Evolutionary conservation across 2,329 filamentous ascomycete genomes (phyloP).

Genomic region (Aspergillus ruber): DNA sequence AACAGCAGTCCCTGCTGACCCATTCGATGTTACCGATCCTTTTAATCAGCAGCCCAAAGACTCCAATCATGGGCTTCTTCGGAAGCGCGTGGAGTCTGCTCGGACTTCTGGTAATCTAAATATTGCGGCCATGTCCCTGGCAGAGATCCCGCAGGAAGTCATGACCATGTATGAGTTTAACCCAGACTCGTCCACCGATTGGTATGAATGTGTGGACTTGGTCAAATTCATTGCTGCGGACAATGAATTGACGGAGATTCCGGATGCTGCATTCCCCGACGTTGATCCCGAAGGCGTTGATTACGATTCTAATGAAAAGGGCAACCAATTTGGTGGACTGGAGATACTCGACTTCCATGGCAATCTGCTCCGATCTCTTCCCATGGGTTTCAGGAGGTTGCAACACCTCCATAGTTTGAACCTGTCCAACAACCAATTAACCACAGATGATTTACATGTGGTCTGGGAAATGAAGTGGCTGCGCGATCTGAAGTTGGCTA

Average conservation of each 20-base stretch:
- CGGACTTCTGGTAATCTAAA: conserved; percentile 76
- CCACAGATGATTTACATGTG: conserved; percentile 63
- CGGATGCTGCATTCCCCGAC: conserved; percentile 75
- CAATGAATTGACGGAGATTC: conserved; percentile 73
- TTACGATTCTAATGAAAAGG: conserved; percentile 60
- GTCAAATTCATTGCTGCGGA: conserved; percentile 79
- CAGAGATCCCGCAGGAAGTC: conserved; percentile 73
- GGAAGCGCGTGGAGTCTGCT: conserved; percentile 65
- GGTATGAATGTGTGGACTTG: conserved; percentile 89
- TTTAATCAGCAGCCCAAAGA: conserved; percentile 58
- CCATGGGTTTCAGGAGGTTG: conserved; percentile 67
- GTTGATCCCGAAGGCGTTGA: conserved; percentile 49
- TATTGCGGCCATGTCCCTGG: conserved; percentile 75
- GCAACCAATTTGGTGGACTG: conserved; percentile 73
- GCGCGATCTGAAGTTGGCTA: conserved; percentile 72
- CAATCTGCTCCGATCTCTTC: conserved; percentile 67
- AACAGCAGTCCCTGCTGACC: conserved; percentile 12
- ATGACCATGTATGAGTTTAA: conserved; percentile 85
- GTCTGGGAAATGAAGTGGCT: conserved; percentile 67
- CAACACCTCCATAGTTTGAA: conserved; percentile 73
- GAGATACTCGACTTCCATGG: conserved; percentile 81
- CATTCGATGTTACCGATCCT: conserved; percentile 46
- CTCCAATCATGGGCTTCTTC: conserved; percentile 60
- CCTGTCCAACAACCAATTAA: conserved; percentile 74
- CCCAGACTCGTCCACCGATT: conserved; percentile 58